Conservation (phyloP, 2,329 filamentous ascomycete species). For the Emergomyces orientalis region DNA sequence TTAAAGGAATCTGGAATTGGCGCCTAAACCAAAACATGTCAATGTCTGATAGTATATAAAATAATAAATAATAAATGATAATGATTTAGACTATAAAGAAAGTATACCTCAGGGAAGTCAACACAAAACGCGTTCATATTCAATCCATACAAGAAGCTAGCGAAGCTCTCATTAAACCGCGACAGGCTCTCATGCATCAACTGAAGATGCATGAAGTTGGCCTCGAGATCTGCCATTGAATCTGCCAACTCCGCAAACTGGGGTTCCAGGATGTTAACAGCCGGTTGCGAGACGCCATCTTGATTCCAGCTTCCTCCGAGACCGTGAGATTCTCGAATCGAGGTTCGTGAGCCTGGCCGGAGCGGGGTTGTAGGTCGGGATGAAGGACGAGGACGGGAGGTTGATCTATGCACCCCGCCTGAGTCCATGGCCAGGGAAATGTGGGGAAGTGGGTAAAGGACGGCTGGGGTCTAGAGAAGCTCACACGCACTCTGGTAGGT, state of each 20-base stretch:
- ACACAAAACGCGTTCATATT: slow-evolving; percentile 99
- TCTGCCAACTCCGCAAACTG: slow-evolving; percentile 90
- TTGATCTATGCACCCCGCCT: slow-evolving; percentile 37
- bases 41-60: background rate
- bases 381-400: slow-evolving; percentile 51
- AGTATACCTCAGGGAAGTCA: slow-evolving; percentile 78
- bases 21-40: slow-evolving; percentile 44
- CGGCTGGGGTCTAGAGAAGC: slow-evolving; percentile 6
- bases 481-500: background rate
- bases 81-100: background rate
- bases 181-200: slow-evolving; percentile 91
- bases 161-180: slow-evolving; percentile 92
- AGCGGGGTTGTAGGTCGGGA: slow-evolving; percentile 87
- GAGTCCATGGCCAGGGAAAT: slow-evolving; percentile 23
- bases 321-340: slow-evolving; percentile 67
- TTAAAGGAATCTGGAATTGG: slow-evolving; percentile 77
- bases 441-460: background rate
- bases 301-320: slow-evolving; percentile 32
- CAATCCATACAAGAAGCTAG: slow-evolving; percentile 85
- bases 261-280: slow-evolving; percentile 71
- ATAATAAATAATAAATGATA: too few relatives aligned
- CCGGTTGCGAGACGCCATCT: slow-evolving; percentile 45
- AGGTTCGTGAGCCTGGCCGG: slow-evolving; percentile 79
- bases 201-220: slow-evolving; percentile 95
- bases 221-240: slow-evolving; percentile 88